A percentile compares a stretch with the other conserved stretches of the same genome.
Conservation (phyloP, 345 rosid species). For the Cardamine chenopodiifolia region DNA sequence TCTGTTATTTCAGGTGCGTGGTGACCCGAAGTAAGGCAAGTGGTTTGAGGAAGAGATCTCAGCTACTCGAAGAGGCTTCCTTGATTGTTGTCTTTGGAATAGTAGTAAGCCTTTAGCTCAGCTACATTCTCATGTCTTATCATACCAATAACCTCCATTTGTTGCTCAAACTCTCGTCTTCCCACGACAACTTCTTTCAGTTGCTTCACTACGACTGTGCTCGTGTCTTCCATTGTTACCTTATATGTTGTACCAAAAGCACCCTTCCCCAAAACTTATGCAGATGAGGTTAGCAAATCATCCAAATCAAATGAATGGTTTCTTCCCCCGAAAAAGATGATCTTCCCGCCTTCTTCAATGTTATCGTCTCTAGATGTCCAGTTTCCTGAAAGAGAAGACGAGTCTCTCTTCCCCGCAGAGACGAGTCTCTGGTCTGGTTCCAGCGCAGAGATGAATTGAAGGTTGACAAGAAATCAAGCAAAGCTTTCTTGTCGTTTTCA, state of each 20-base stretch:
- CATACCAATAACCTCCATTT: conserved; percentile 82
- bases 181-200: conserved; percentile 79
- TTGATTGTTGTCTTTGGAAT: conserved; percentile 72
- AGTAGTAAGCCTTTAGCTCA: conserved; percentile 85
- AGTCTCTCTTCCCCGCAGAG: conserved; percentile 65
- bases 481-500: conserved; percentile 72
- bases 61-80: conserved; percentile 75
- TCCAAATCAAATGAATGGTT: conserved; percentile 81
- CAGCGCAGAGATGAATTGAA: conserved; percentile 58
- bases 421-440: conserved; percentile 68
- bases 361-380: conserved; percentile 68
- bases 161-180: conserved; percentile 89
- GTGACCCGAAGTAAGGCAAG: conserved; percentile 72
- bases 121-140: conserved; percentile 78
- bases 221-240: conserved; percentile 51
- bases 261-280: conserved; percentile 84
- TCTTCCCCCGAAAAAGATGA: conserved; percentile 80
- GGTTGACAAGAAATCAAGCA: conserved; percentile 60
- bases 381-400: conserved; percentile 56
- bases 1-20: conserved; percentile 93
- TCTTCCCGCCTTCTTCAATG: conserved; percentile 57
- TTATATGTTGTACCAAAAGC: conserved; percentile 81
- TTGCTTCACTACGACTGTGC: conserved; percentile 83
- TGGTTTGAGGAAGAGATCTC: conserved; percentile 63
- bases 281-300: conserved; percentile 90